Conservation (phyloP, 163 green algal genomes). For the Coccomyxa subellipsoidea region DNA sequence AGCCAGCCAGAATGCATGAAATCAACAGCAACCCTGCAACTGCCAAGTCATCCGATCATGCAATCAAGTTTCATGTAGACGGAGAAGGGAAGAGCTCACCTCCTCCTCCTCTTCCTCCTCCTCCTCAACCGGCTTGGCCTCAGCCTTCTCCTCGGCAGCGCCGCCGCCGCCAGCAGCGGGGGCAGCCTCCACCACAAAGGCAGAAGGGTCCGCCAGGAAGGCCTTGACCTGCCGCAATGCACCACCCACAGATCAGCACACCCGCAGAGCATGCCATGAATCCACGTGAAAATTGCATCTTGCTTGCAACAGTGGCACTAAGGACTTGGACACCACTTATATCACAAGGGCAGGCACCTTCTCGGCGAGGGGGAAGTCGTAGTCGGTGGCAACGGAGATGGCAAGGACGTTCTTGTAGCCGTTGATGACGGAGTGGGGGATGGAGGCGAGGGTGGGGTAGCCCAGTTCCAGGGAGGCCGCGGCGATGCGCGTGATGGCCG, state of each 20-base stretch:
- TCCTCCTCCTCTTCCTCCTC: conserved; percentile 73
- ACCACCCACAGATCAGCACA: neutral
- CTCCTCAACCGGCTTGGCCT: conserved; percentile 66
- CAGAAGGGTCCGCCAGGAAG: conserved; percentile 82
- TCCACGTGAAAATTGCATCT: no score
- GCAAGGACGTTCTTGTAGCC: conserved; percentile 99
- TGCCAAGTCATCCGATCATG: no score
- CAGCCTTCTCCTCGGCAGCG: conserved; percentile 37
- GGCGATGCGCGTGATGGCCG: conserved; percentile 82
- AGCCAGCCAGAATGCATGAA: no score
- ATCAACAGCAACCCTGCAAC: no score
- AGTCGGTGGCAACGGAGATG: conserved; percentile 91
- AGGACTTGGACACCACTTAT: no score
- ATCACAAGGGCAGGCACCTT: no score
- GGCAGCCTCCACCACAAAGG: conserved; percentile 68
- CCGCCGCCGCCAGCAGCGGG: conserved; percentile 25
- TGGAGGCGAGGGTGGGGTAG: conserved; percentile 87
- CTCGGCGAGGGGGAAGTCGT: conserved; percentile 91
- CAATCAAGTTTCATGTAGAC: no score
- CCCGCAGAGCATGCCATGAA: neutral
- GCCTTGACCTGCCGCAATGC: conserved; percentile 73
- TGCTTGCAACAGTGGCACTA: no score
- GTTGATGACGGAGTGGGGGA: conserved; percentile 95
- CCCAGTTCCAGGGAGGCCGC: conserved; percentile 79
- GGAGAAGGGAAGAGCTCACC: conserved; percentile 46